Evolutionary conservation across 768 basidiomycete genomes (phyloP).

Genomic region (Rhodotorula paludigena): DNA sequence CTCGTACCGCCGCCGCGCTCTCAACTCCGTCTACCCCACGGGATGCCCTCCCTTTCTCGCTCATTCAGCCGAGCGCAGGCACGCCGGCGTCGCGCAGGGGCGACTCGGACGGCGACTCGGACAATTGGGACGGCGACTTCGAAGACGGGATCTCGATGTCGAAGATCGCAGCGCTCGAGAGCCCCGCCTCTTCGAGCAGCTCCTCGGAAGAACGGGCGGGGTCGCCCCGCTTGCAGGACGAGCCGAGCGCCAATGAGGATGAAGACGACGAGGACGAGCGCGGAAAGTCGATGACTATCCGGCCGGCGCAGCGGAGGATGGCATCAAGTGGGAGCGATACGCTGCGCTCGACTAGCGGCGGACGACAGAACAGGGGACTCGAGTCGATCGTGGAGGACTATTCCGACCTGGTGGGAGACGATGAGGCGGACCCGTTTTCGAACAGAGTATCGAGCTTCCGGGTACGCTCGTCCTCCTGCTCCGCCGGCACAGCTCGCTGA

Average conservation of each 20-base stretch:
- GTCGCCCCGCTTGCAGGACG: neutral
- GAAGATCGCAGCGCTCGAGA: constrained; percentile 59
- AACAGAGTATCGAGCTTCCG: constrained; percentile 80
- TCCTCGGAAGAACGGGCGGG: neutral
- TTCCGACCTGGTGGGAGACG: constrained; percentile 76
- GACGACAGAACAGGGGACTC: constrained; percentile 40
- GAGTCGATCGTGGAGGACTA: constrained; percentile 79
- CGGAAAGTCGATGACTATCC: constrained; percentile 33
- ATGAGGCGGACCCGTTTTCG: constrained; percentile 64
- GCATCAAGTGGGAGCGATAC: neutral
- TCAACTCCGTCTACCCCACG: too few species aligned
- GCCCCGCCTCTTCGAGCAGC: neutral
- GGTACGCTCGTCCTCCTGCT: constrained; percentile 49
- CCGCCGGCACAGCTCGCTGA: too few species aligned
- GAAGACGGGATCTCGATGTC: constrained; percentile 84
- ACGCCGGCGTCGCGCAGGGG: neutral
- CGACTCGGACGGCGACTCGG: constrained; percentile 69
- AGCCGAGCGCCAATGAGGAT: neutral
- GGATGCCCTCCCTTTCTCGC: too few species aligned
- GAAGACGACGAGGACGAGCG: constrained; percentile 1
- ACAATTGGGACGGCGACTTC: constrained; percentile 99
- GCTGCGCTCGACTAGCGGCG: constrained; percentile 46
- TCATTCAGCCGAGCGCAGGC: too few species aligned
- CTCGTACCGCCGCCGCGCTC: too few species aligned
- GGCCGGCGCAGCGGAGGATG: neutral